Evolutionary conservation across 139 green algal species (phyloP), one percentile per base, ranked within the genome.

Genomic region (Coccomyxa sp.): DNA sequence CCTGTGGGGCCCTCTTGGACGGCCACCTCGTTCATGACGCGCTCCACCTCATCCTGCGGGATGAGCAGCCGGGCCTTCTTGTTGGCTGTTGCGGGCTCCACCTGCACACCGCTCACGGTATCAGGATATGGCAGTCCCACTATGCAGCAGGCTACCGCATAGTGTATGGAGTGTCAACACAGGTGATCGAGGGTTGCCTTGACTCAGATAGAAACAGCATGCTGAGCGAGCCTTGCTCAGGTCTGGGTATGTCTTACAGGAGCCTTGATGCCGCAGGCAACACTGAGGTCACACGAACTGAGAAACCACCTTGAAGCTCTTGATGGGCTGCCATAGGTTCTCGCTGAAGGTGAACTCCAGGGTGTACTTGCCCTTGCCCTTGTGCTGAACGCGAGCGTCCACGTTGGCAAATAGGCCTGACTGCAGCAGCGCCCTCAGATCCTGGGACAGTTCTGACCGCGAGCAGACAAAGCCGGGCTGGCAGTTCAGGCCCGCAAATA

Each of bases 371-470:
- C 40, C 74, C 70, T 88, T 88, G 36, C 79, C 79, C 27, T 31
- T 50, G 40, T 89, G 88, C 74, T 79, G 68, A 38, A 94, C 90
- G 8, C 85, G 79, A 0, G 82, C 89, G 54, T 92, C 86, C 58
- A 95, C 89, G 36, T 86, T 86, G 33, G 89, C 83, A 76, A 94
- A 95, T 55, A 94, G 85, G 2, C 86, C 87, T 18, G 83, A 82
- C 70, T 82, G 34, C n/a, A 89, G 80, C 4, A 92, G 85, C 22
- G 70, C 31, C 40, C 83, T 82, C 29, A 92, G 78, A 70, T 92
- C 88, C 36, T 89, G 54, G 1, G 64, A 75, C 35, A 92, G 78
- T 44, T 89, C 80, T 9, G 41, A 36, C 7, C 82, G 80, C 8
- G 69, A 83, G 83, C 79, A 88, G 14, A 74, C 71, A 29, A 86